Evolutionary conservation across 106 monocot species (phyloP).

Genomic region (Dioscorea dumetorum): DNA sequence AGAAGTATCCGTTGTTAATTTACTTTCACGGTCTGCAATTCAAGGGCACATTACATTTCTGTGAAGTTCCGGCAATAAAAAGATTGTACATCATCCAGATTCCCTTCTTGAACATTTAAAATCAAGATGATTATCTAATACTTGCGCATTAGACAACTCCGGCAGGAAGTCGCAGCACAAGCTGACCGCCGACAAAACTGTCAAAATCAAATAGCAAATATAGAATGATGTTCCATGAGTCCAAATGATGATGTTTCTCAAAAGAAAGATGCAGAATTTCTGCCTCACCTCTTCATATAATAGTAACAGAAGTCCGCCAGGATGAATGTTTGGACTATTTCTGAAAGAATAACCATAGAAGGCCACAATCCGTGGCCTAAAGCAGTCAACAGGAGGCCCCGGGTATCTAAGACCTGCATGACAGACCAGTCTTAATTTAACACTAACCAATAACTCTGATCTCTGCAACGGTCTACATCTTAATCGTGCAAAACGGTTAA

Average conservation of each 20-base stretch:
- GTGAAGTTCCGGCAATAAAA: too few species aligned
- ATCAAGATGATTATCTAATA: too few species aligned
- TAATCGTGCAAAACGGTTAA: too few species aligned
- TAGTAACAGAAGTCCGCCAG: constrained; percentile 97
- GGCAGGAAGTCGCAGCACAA: constrained; percentile 72
- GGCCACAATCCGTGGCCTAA: constrained; percentile 87
- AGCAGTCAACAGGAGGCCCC: constrained; percentile 72
- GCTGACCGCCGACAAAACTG: constrained; percentile 75
- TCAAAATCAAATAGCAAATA: not conserved
- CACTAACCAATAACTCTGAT: too few species aligned
- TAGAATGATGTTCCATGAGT: not conserved
- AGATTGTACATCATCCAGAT: too few species aligned
- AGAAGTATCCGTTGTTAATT: too few species aligned
- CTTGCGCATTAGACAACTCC: constrained; percentile 40
- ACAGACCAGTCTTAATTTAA: not conserved
- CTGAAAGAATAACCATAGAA: constrained; percentile 78
- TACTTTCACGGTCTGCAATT: too few species aligned
- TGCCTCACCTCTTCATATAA: constrained; percentile 68
- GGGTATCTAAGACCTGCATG: constrained; percentile 77
- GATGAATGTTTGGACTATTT: constrained; percentile 91
- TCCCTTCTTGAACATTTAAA: too few species aligned
- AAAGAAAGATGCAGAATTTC: not conserved
- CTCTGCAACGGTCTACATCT: too few species aligned
- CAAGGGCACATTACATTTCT: too few species aligned
- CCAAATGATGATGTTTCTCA: not conserved